phyloP scores from a whole-genome alignment of 2,329 filamentous ascomycete genomes.

The Neocucurbitaria cava region DNA sequence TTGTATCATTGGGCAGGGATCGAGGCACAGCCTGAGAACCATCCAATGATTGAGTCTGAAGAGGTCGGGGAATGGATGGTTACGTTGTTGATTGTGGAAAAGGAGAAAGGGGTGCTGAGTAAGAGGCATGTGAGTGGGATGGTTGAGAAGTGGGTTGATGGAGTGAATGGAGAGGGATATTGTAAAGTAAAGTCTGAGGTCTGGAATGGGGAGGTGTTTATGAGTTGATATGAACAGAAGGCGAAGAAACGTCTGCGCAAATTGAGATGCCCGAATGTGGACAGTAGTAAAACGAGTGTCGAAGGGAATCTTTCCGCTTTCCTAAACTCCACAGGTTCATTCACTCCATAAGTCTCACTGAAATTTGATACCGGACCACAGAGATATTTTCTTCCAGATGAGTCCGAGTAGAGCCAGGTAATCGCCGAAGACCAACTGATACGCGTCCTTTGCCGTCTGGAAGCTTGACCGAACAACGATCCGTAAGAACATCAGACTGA shows the following conservation, averaged over 20 bases:
- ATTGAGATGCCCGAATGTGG: too few relatives aligned
- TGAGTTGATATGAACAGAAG: not conserved
- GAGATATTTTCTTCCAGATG: too few relatives aligned
- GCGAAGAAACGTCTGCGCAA: too few relatives aligned
- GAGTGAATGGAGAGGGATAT: not conserved
- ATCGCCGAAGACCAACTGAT: slow-evolving; percentile 5
- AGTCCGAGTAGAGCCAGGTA: not conserved
- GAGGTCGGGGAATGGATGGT: slow-evolving; percentile 17
- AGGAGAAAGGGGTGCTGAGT: slow-evolving; percentile 1
- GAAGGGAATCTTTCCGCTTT: too few relatives aligned
- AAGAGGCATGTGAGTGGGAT: slow-evolving; percentile 4
- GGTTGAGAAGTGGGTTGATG: slow-evolving; percentile 5
- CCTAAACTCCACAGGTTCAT: too few relatives aligned
- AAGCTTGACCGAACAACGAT: slow-evolving; percentile 3
- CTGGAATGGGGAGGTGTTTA: slow-evolving; percentile 7
- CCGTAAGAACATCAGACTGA: not conserved
- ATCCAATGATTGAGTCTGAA: slow-evolving; percentile 16
- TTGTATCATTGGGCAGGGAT: slow-evolving; percentile 15
- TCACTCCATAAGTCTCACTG: too few relatives aligned
- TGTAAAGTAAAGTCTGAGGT: not conserved
- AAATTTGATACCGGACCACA: too few relatives aligned
- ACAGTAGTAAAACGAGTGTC: too few relatives aligned
- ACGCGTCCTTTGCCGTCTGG: slow-evolving; percentile 2
- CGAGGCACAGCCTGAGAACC: slow-evolving; percentile 21
- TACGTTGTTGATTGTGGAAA: slow-evolving; percentile 8